A percentile compares a stretch with the other conserved stretches of the same genome.
phyloP scores from a whole-genome alignment of 2,329 filamentous ascomycete species.

The Penicillium sp. region DNA sequence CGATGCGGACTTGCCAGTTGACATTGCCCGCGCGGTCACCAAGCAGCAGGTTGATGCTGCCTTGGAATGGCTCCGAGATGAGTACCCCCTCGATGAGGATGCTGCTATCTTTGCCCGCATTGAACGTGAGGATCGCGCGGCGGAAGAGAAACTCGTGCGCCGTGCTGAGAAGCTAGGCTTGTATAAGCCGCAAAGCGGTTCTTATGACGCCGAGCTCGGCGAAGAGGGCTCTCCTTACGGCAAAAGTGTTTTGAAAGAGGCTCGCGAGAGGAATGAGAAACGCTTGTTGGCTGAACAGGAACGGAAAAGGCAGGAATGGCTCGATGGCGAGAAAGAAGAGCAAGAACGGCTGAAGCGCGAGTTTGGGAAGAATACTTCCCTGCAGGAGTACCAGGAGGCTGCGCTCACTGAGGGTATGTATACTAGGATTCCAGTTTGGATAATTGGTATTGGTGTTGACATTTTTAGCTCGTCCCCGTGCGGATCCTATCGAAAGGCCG shows the following conservation, averaged over 20 bases:
- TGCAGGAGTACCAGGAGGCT: constrained; percentile 31
- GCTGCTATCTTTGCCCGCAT: constrained; percentile 41
- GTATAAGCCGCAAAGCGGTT: constrained; percentile 39
- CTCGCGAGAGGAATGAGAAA: constrained; percentile 35
- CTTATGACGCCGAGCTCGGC: constrained; percentile 35
- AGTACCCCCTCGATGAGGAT: constrained; percentile 42
- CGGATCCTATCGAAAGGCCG: constrained; percentile 34
- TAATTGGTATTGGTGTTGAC: constrained; percentile 9
- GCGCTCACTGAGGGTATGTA: constrained; percentile 30
- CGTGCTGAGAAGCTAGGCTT: constrained; percentile 36
- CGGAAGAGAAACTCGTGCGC: constrained; percentile 30
- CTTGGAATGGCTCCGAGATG: constrained; percentile 36
- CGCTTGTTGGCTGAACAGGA: constrained; percentile 39
- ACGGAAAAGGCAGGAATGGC: constrained; percentile 45
- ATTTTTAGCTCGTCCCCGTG: constrained; percentile 30
- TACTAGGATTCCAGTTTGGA: background rate
- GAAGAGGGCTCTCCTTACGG: constrained; percentile 38
- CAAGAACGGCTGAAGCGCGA: constrained; percentile 27
- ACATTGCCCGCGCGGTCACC: constrained; percentile 29
- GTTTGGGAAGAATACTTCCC: constrained; percentile 28
- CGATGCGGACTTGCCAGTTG: constrained; percentile 36
- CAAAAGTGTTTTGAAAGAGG: constrained; percentile 35
- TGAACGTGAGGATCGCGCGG: constrained; percentile 32
- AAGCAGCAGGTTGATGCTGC: constrained; percentile 30
- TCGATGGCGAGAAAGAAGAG: constrained; percentile 43